Evolutionary conservation across 169 alveolate species (phyloP).

Genomic region (Babesia divergens): DNA sequence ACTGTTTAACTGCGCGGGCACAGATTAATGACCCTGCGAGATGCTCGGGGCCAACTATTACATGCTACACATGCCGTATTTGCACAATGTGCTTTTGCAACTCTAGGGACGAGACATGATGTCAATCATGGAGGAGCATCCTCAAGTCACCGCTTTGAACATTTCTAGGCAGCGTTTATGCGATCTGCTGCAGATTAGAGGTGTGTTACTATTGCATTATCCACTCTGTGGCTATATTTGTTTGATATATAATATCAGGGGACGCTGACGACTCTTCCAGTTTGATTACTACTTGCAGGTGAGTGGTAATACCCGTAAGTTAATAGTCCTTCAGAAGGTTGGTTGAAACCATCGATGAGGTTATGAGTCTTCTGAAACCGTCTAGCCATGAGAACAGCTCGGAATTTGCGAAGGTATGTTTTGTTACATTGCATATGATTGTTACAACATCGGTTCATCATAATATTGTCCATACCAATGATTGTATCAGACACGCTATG

Average conservation of each 20-base stretch:
- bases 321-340: conserved; percentile 8
- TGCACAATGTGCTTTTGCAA: too few species aligned
- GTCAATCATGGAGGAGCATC: background rate
- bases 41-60: too few species aligned
- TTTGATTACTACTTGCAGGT: background rate
- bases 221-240: background rate
- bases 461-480: too few species aligned
- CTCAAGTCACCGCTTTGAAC: background rate
- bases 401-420: conserved; percentile 26
- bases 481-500: too few species aligned
- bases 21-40: too few species aligned
- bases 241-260: background rate
- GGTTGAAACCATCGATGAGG: conserved; percentile 3
- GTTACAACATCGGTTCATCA: too few species aligned
- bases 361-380: conserved; percentile 15
- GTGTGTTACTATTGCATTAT: background rate
- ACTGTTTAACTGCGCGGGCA: too few species aligned
- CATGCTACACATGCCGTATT: too few species aligned
- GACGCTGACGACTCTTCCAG: conserved; percentile 4
- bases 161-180: background rate
- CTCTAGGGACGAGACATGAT: background rate
- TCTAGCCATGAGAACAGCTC: background rate
- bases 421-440: background rate
- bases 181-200: background rate
- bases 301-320: background rate